Conservation (phyloP, 169 alveolate species). For the Cryptosporidium sp. region DNA sequence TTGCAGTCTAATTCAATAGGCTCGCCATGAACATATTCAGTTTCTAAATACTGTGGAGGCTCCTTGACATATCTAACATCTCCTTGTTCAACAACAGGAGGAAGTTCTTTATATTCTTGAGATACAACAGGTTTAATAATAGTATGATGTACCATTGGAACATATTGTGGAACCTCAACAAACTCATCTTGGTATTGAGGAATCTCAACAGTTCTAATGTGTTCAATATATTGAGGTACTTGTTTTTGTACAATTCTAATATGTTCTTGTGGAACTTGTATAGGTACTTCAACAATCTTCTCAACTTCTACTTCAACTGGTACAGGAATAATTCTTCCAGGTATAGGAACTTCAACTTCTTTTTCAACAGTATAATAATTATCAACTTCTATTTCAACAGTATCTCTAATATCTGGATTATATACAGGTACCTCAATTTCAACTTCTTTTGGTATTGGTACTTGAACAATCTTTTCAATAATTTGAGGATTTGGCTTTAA, state of each 20-base stretch:
- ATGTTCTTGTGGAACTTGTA: conserved; percentile 72
- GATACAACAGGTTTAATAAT: conserved; percentile 70
- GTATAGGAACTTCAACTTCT: conserved; percentile 65
- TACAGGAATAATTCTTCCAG: conserved; percentile 66
- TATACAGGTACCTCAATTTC: conserved; percentile 57
- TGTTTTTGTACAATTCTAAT: conserved; percentile 60
- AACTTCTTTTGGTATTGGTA: conserved; percentile 56
- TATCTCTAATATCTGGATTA: conserved; percentile 51
- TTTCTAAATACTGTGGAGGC: conserved; percentile 66
- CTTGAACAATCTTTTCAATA: conserved; percentile 71
- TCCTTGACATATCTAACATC: conserved; percentile 54
- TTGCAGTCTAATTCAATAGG: conserved; percentile 51
- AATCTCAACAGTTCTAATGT: conserved; percentile 70
- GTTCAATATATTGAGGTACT: conserved; percentile 70
- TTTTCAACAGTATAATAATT: conserved; percentile 51
- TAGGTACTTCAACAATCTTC: conserved; percentile 71
- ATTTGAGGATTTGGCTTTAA: conserved; percentile 64
- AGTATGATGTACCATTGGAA: conserved; percentile 71
- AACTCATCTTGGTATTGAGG: conserved; percentile 73
- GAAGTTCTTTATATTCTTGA: conserved; percentile 71
- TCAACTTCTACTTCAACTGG: conserved; percentile 73
- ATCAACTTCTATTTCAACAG: conserved; percentile 61
- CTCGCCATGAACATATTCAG: conserved; percentile 70
- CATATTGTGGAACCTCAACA: conserved; percentile 65
- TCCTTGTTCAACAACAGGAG: conserved; percentile 75